These are phyloP conservation scores for Cercospora sp. DNA, from an alignment of 2,329 filamentous ascomycete species.

Conservation along the genomic window DNA sequence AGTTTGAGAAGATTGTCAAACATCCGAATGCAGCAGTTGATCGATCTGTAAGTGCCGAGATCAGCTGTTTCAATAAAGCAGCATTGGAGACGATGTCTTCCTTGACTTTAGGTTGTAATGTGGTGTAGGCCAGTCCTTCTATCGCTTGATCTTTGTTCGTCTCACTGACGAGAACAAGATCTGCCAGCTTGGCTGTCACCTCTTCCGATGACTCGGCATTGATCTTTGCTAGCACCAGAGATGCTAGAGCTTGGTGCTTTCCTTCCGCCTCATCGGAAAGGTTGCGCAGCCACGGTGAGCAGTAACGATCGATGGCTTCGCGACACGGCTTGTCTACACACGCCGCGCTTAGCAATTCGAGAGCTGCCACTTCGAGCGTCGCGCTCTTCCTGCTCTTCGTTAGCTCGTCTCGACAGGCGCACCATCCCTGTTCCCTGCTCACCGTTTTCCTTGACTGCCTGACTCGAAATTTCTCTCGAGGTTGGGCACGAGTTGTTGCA, in stretches of 20 bases:
- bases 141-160: constrained; percentile 64
- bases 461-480: constrained; percentile 55
- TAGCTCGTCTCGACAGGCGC: constrained; percentile 24
- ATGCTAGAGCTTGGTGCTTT: constrained; percentile 44
- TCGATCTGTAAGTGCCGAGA: constrained; percentile 60
- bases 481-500: constrained; percentile 65
- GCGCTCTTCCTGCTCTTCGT: constrained; percentile 69
- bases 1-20: constrained; percentile 80
- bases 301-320: constrained; percentile 81
- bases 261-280: constrained; percentile 57
- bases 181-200: constrained; percentile 35
- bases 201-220: constrained; percentile 35
- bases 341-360: constrained; percentile 88
- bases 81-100: constrained; percentile 72
- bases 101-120: constrained; percentile 80
- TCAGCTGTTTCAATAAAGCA: constrained; percentile 67
- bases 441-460: constrained; percentile 37
- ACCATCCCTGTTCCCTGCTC: constrained; percentile 3
- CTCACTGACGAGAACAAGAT: constrained; percentile 39
- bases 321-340: constrained; percentile 83
- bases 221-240: constrained; percentile 58
- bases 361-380: constrained; percentile 79
- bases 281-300: constrained; percentile 82
- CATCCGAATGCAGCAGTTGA: constrained; percentile 68
- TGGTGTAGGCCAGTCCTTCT: constrained; percentile 90